A percentile compares a stretch with the other conserved stretches of the same genome.
These are phyloP conservation scores for Ilex aquifolium DNA, from an alignment of 257 asterid species.

Conservation along the genomic window DNA sequence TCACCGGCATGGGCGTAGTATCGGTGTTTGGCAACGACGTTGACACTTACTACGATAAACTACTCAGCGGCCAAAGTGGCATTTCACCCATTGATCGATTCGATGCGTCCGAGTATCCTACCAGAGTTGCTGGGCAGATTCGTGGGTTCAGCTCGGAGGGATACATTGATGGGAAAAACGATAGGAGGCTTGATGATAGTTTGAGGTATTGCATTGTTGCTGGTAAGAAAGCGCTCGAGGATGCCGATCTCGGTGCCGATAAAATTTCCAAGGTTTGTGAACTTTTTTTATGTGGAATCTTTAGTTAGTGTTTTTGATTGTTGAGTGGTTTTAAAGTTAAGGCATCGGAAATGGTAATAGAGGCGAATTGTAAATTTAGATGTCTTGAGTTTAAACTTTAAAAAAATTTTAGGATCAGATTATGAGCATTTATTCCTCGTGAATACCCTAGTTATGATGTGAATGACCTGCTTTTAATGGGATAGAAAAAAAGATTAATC, in stretches of 20 bases:
- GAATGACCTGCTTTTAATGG: no score
- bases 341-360: no score
- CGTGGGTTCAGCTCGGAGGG: slow-evolving; percentile 47
- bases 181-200: slow-evolving; percentile 51
- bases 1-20: slow-evolving; percentile 54
- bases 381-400: no score
- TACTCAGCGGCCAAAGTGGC: slow-evolving; percentile 50
- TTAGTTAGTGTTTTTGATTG: not conserved
- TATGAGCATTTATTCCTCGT: no score
- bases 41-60: slow-evolving; percentile 38
- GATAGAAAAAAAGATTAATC: no score
- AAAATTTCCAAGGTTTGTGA: slow-evolving; percentile 25
- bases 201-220: slow-evolving; percentile 51
- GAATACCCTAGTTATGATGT: no score
- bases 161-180: slow-evolving; percentile 55
- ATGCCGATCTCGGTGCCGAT: slow-evolving; percentile 47
- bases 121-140: slow-evolving; percentile 54
- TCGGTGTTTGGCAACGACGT: slow-evolving; percentile 53
- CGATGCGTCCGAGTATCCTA: slow-evolving; percentile 51
- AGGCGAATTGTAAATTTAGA: no score
- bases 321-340: no score
- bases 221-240: slow-evolving; percentile 47
- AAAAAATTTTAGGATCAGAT: no score
- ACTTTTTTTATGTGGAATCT: not conserved
- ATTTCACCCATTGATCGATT: slow-evolving; percentile 45